Percentiles rank a stretch among this genome's conserved stretches.
Evolutionary conservation across 176 grass and related monocot species (phyloP).

Genomic region (Alloteropsis semialata): DNA sequence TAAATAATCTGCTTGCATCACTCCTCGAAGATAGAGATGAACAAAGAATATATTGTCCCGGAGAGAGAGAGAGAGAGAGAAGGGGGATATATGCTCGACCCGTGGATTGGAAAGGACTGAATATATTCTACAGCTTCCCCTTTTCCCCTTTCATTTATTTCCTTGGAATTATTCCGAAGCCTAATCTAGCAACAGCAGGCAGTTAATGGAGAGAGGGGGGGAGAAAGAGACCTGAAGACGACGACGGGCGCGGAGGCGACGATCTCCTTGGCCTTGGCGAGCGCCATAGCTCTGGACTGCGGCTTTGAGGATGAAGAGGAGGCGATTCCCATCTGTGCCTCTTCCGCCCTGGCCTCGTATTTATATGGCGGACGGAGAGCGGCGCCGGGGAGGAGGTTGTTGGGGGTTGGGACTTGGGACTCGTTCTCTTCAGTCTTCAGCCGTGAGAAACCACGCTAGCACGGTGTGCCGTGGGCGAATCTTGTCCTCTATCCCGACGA

Average conservation of each 20-base stretch:
- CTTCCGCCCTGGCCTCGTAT: background rate
- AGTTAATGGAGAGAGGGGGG: background rate
- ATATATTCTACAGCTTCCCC: background rate
- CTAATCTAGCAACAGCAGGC: background rate
- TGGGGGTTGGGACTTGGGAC: background rate
- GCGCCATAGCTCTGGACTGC: conserved; percentile 51
- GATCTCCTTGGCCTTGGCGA: conserved; percentile 72
- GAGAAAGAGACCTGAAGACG: conserved; percentile 59
- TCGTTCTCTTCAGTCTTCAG: background rate
- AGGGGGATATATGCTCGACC: background rate
- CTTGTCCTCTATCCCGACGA: background rate
- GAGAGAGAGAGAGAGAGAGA: background rate
- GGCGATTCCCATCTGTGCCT: conserved; percentile 33
- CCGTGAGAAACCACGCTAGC: background rate
- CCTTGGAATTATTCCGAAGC: background rate
- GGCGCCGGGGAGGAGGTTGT: background rate
- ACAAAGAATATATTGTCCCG: conserved; percentile 6
- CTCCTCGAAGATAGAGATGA: background rate
- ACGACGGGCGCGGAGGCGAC: conserved; percentile 65
- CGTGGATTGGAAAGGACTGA: background rate
- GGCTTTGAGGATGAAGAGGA: conserved; percentile 23
- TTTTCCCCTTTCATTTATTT: background rate
- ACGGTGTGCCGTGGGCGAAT: background rate
- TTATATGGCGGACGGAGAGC: background rate
- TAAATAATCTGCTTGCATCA: background rate